Percentiles rank a stretch among this genome's conserved stretches.
Evolutionary conservation across 2,329 filamentous ascomycete species (phyloP).

Genomic region (Talaromyces marneffei): DNA sequence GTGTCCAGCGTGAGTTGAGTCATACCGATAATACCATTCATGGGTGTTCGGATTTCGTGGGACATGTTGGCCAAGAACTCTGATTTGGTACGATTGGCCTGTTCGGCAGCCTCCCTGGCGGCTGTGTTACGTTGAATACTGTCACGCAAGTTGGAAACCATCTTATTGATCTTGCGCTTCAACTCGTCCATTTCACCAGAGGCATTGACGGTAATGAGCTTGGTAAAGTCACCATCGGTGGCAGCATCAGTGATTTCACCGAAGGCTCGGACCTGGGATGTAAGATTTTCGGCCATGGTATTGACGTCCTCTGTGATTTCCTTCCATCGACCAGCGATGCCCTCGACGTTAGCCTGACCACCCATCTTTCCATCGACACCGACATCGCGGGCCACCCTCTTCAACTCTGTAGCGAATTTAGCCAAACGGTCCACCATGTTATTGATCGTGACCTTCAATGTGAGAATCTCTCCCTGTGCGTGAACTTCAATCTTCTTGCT

Average conservation of each 20-base stretch:
- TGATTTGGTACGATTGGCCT: slow-evolving; percentile 94
- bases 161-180: slow-evolving; percentile 96
- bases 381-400: slow-evolving; percentile 87
- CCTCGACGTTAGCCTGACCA: slow-evolving; percentile 87
- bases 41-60: slow-evolving; percentile 90
- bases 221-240: slow-evolving; percentile 90
- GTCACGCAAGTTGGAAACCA: slow-evolving; percentile 89
- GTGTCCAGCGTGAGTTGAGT: slow-evolving; percentile 89
- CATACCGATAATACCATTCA: slow-evolving; percentile 96
- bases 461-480: slow-evolving; percentile 83
- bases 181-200: slow-evolving; percentile 97
- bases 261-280: slow-evolving; percentile 89
- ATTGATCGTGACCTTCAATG: slow-evolving; percentile 90
- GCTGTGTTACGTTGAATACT: slow-evolving; percentile 92
- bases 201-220: slow-evolving; percentile 87
- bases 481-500: slow-evolving; percentile 90
- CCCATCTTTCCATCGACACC: slow-evolving; percentile 96
- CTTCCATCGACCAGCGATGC: slow-evolving; percentile 87
- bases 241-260: slow-evolving; percentile 93
- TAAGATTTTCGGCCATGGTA: slow-evolving; percentile 78
- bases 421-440: slow-evolving; percentile 94
- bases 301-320: slow-evolving; percentile 95
- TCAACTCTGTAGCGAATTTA: slow-evolving; percentile 89
- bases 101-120: slow-evolving; percentile 83
- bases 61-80: slow-evolving; percentile 97